Percentiles rank a stretch among this genome's conserved stretches.
Evolutionary conservation across 2,329 filamentous ascomycete genomes (phyloP).

Genomic region (Apiospora marii): DNA sequence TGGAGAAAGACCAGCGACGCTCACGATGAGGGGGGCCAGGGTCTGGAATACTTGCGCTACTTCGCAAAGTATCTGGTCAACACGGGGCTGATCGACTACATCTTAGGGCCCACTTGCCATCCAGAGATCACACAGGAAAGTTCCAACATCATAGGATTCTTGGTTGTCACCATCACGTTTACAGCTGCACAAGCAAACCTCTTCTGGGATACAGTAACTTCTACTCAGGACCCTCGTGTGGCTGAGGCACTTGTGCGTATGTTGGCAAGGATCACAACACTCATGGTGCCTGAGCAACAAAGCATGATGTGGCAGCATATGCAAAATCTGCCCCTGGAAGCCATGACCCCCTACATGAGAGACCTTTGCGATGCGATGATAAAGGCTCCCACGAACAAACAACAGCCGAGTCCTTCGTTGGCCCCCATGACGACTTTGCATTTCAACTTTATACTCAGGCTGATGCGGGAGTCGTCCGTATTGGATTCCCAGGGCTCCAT

Average conservation of each 20-base stretch:
- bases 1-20: slow-evolving; percentile 66
- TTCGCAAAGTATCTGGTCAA: slow-evolving; percentile 73
- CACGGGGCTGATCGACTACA: slow-evolving; percentile 81
- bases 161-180: slow-evolving; percentile 81
- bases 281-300: slow-evolving; percentile 59
- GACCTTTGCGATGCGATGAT: slow-evolving; percentile 68
- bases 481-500: slow-evolving; percentile 60
- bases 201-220: slow-evolving; percentile 84
- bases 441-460: slow-evolving; percentile 65
- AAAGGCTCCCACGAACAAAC: slow-evolving; percentile 54
- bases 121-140: slow-evolving; percentile 86
- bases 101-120: slow-evolving; percentile 90
- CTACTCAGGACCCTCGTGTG: slow-evolving; percentile 85
- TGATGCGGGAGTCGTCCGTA: slow-evolving; percentile 76
- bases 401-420: slow-evolving; percentile 30
- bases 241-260: slow-evolving; percentile 80
- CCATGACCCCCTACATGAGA: slow-evolving; percentile 68
- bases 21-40: slow-evolving; percentile 40
- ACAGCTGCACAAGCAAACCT: slow-evolving; percentile 75
- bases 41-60: slow-evolving; percentile 62
- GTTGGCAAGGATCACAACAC: slow-evolving; percentile 55
- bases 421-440: slow-evolving; percentile 49
- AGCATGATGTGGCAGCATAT: slow-evolving; percentile 77
- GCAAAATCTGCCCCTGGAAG: slow-evolving; percentile 66
- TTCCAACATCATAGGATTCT: slow-evolving; percentile 84